Conservation (phyloP, 2,329 filamentous ascomycete genomes). For the Huntiella abstrusa region DNA sequence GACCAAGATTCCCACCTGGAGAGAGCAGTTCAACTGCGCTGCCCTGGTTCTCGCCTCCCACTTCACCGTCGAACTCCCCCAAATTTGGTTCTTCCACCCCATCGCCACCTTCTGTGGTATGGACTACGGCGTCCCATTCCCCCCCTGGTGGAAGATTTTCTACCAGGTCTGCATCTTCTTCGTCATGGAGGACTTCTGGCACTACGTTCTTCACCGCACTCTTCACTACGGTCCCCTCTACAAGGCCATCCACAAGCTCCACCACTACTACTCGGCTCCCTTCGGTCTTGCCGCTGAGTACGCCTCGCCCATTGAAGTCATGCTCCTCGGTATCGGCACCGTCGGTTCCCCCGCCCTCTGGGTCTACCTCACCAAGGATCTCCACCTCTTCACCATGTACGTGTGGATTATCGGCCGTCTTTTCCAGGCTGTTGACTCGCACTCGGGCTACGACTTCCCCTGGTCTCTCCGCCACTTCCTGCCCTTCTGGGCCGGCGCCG, state of each 20-base stretch:
- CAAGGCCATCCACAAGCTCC: constrained; percentile 94
- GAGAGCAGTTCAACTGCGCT: constrained; percentile 89
- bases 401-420: constrained; percentile 82
- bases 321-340: constrained; percentile 77
- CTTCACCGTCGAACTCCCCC: constrained; percentile 93
- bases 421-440: constrained; percentile 94
- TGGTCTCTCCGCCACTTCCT: constrained; percentile 92
- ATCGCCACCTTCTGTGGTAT: constrained; percentile 86
- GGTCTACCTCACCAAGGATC: constrained; percentile 63
- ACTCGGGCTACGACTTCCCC: constrained; percentile 96
- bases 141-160: constrained; percentile 65
- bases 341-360: constrained; percentile 69
- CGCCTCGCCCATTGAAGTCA: constrained; percentile 90
- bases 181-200: constrained; percentile 89
- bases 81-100: constrained; percentile 98
- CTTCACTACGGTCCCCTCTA: constrained; percentile 93
- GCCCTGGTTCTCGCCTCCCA: constrained; percentile 83
- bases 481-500: constrained; percentile 92
- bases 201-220: constrained; percentile 88
- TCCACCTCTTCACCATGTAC: constrained; percentile 97
- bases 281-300: constrained; percentile 96
- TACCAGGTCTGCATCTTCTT: constrained; percentile 90
- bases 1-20: constrained; percentile 74
- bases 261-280: constrained; percentile 95
- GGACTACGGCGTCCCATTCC: constrained; percentile 76